Evolutionary conservation across 805 yeast species (phyloP), one percentile per base, ranked within the genome.

Genomic region (Yamadazyma akitaensis): DNA sequence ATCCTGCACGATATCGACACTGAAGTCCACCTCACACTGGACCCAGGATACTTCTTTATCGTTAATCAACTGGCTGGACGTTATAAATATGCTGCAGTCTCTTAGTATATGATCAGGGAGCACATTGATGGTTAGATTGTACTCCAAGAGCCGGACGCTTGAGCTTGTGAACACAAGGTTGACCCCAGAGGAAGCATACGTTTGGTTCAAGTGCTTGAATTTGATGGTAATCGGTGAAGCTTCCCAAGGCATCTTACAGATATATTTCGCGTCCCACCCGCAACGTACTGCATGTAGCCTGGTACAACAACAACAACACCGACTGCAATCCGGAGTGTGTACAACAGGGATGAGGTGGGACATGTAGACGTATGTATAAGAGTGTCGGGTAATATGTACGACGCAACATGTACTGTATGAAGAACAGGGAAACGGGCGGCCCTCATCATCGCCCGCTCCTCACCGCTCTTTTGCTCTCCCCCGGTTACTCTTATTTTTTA

Each of bases 181-280:
- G 3, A 61, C 50, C 9, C 68, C 68, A 2, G 67, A 62, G 35
- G 43, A 16, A 5, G 58, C 62, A 35, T 53, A 47, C 2, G 43
- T 42, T 2, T 54, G 24, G 24, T 21, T 21, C 24, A 21, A 18
- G 17, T 19, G 30, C 10, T 37, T 11, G 26, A 26, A 16, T 46
- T 47, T n/a, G 57, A 63, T 42, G 10, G 62, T 46, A 7, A 63
- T 54, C 1, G 67, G 62, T 1, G 49, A 25, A 36, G 51, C 54
- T 21, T 47, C 36, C 64, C 63, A 60, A n/a, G 17, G 16, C 44
- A 39, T 42, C 11, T 11, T 36, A 11, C 3, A 3, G 34, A 36
- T 17, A 21, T 39, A 21, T 5, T 28, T 28, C 32, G 32, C 32
- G 32, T 28, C n/a, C 10, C n/a, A 9, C 32, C 4, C n/a, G 30